Evolutionary conservation across 768 basidiomycete species (phyloP).

Genomic region (Tylopilus sp.): DNA sequence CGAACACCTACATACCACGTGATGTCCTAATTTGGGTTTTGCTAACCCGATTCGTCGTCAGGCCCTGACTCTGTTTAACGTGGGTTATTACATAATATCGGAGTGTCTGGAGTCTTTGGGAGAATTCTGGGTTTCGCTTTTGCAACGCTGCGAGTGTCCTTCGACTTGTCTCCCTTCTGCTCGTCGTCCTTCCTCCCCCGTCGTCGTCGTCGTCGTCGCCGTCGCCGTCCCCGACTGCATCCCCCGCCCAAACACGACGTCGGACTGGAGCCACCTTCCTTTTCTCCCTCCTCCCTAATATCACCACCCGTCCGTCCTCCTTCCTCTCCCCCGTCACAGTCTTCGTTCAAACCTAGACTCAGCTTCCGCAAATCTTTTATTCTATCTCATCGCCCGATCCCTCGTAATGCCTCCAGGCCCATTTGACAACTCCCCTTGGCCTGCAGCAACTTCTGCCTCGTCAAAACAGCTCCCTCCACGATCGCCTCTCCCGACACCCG

Average conservation of each 20-base stretch:
- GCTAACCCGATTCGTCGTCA: neutral
- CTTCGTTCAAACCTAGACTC: constrained; percentile 24
- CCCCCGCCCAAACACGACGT: constrained; percentile 24
- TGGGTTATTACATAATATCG: constrained; percentile 14
- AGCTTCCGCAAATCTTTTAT: constrained; percentile 9
- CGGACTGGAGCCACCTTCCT: constrained; percentile 15
- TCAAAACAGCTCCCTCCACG: constrained; percentile 31
- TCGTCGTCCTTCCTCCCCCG: constrained; percentile 22
- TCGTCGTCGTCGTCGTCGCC: constrained; percentile 17
- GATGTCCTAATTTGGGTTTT: neutral
- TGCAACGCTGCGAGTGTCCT: constrained; percentile 33
- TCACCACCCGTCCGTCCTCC: constrained; percentile 19
- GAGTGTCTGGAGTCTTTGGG: constrained; percentile 31
- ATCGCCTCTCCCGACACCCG: constrained; percentile 15
- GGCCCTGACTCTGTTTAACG: no score
- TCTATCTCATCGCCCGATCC: constrained; percentile 23
- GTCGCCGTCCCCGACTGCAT: constrained; percentile 16
- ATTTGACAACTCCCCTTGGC: constrained; percentile 41
- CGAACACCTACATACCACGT: constrained; percentile 4
- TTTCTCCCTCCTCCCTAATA: constrained; percentile 27
- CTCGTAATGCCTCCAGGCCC: constrained; percentile 36
- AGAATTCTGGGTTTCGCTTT: constrained; percentile 33
- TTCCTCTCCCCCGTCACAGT: constrained; percentile 21
- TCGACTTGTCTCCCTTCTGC: constrained; percentile 29
- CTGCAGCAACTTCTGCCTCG: constrained; percentile 37